phyloP scores from a whole-genome alignment of 148 eudicot genomes.

The Arctostaphylos glauca region DNA sequence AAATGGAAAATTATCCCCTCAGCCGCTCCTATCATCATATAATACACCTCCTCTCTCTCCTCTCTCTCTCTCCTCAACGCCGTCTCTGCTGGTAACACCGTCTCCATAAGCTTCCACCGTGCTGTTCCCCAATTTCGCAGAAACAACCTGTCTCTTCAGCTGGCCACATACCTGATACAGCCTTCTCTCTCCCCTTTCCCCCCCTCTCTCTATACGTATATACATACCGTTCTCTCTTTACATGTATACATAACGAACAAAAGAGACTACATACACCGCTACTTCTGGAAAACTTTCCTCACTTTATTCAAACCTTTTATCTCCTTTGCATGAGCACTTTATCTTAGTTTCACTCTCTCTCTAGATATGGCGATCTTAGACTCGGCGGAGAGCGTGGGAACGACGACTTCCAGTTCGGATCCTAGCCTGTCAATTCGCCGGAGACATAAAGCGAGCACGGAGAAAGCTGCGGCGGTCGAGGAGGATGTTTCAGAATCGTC shows the following conservation, averaged over 20 bases:
- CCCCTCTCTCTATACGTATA: neutral
- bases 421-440: constrained; percentile 28
- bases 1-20: neutral
- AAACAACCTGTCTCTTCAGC: too few species aligned
- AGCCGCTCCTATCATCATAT: neutral
- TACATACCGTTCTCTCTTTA: neutral
- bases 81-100: neutral
- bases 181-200: neutral
- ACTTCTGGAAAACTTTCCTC: neutral
- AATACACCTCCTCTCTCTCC: neutral
- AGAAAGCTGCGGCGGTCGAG: neutral
- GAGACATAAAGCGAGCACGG: constrained; percentile 20
- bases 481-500: neutral
- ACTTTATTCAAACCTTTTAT: neutral
- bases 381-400: constrained; percentile 22
- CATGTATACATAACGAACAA: too few species aligned
- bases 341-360: neutral
- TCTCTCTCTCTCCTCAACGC: neutral
- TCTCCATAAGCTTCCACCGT: neutral
- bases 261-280: neutral
- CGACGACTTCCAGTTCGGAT: constrained; percentile 23
- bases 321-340: neutral
- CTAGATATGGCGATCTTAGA: constrained; percentile 44
- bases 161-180: too few species aligned
- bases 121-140: neutral